Evolutionary conservation across 352 stramenopile genomes (phyloP).

Genomic region (Pythium oligandrum): DNA sequence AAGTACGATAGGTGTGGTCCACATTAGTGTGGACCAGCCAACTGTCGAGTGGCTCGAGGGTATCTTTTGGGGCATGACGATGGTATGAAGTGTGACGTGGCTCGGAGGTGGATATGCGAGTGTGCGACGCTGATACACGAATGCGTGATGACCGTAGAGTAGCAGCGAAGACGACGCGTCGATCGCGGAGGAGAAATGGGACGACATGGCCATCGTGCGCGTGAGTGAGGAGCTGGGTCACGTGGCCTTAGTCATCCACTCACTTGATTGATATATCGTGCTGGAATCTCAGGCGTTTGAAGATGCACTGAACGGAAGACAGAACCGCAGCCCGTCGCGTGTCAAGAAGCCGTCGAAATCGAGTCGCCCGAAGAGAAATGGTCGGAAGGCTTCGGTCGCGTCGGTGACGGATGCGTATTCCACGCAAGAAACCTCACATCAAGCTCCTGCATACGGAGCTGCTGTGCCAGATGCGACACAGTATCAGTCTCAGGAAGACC

Average conservation of each 20-base stretch:
- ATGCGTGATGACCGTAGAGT: conserved; percentile 11
- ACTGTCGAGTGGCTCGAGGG: too few relatives aligned
- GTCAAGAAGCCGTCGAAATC: too few relatives aligned
- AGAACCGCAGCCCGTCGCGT: neutral
- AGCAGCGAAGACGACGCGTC: conserved; percentile 33
- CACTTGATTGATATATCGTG: conserved; percentile 3
- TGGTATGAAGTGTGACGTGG: too few relatives aligned
- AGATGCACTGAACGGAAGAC: conserved; percentile 46
- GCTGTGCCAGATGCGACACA: too few relatives aligned
- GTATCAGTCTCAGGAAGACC: conserved; percentile 17
- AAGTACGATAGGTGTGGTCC: too few relatives aligned
- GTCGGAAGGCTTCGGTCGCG: conserved; percentile 6
- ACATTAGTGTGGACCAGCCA: too few relatives aligned
- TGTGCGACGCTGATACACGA: too few relatives aligned
- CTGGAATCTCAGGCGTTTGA: conserved; percentile 51
- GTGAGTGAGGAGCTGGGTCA: conserved; percentile 16
- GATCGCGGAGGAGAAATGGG: conserved; percentile 61
- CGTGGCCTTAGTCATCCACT: neutral
- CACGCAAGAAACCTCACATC: too few relatives aligned
- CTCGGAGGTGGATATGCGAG: too few relatives aligned
- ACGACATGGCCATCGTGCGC: conserved; percentile 78
- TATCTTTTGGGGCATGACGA: too few relatives aligned
- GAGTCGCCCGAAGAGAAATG: neutral
- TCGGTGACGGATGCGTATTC: neutral
- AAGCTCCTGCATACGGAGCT: too few relatives aligned